Base-by-base conservation (phyloP, 331 rosid species). In the Quercus lobata region DNA sequence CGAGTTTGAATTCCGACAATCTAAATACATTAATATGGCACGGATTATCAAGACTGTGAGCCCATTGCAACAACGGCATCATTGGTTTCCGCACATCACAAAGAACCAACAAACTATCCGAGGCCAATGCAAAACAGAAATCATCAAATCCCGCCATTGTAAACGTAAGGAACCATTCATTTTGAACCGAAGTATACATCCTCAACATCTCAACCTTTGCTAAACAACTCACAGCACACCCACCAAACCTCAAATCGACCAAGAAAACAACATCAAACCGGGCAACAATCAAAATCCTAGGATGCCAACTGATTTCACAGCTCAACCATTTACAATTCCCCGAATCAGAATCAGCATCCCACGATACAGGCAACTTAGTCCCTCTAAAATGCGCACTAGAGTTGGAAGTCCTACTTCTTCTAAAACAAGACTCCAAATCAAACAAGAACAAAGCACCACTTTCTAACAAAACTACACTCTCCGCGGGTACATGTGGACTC, bases 231-330 rank as follows among this genome's bases (percentile, higher is more conserved):
- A 37, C 10, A 37, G 44, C 44, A 37, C 44, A 37, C 44, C 44
- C 44, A 37, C 2, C 10, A 37, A 37, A 37, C 44, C 44, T 37
- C 44, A 37, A 7, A 37, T 37, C 10, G 2, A 37, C 44, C 44
- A 37, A 37, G 44, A 37, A 37, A 37, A 37, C 2, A 37, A 2
- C 10, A 37, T 37, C 44, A 37, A 0, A 37, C 10, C 44, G 44
- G 44, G 9, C 92, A 73, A 92, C 86, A 18, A 94, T 79, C 76
- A 94, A 81, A 81, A 88, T 76, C 83, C 93, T 86, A 0, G 92
- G 92, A 80, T 91, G 87, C 97, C 94, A 94, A 81, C 97, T 88
- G 69, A 94, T 89, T n/a, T 92, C 98, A 81, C 90, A 91, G 71
- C 89, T 82, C 78, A 92, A 30, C 98, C 98, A 92, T 71, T 55